Evolutionary conservation across 768 basidiomycete species (phyloP), one percentile per base, ranked within the genome.

Genomic region (Suillus americanus): DNA sequence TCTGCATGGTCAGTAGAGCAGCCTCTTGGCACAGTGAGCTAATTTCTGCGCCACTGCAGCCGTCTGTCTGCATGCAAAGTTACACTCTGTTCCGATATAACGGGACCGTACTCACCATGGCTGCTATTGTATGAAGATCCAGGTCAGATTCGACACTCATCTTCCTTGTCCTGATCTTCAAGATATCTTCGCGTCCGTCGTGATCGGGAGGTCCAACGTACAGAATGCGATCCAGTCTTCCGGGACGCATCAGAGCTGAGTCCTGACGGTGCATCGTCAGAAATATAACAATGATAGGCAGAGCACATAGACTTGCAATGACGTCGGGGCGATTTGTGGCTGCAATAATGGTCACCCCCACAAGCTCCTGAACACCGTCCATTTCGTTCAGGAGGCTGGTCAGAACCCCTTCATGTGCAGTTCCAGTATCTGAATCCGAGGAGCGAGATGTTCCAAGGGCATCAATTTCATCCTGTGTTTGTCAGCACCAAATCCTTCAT

Each of bases 1-100:
- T 82, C 68, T 92, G 89, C 97, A 99, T 99, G 0, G 95, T 92
- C 62, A 90, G 74, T 66, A 99, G 75, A 0, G 97, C 97, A 4
- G 97, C 97, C 76, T 99, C 97, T 77, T 99, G 97, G 73, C 96
- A 99, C 51, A 99, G 83, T 10, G 91, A 89, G 7, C 87, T 83
- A 40, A 99, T 88, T 75, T 99, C 97, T 6, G 97, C 97, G 5
- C 97, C 97, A 23, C 96, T 99, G 74, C 95, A 99, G 1, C 97
- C 97, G 12, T 91, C 88, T 1, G 95, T 92, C 97, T 99, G 71
- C 12, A 62, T 46, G 59, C 14, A 66, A 65, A 16, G 30, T 48
- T 7, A 33, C 25, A 65, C 66, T 28, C 33, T 5, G 7, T 14
- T 13, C 43, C 38, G 40, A 64, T 60, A 40, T 25, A 37, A 38